Evolutionary conservation across 2,329 filamentous ascomycete genomes (phyloP).

Genomic region (Penicillium sp.): DNA sequence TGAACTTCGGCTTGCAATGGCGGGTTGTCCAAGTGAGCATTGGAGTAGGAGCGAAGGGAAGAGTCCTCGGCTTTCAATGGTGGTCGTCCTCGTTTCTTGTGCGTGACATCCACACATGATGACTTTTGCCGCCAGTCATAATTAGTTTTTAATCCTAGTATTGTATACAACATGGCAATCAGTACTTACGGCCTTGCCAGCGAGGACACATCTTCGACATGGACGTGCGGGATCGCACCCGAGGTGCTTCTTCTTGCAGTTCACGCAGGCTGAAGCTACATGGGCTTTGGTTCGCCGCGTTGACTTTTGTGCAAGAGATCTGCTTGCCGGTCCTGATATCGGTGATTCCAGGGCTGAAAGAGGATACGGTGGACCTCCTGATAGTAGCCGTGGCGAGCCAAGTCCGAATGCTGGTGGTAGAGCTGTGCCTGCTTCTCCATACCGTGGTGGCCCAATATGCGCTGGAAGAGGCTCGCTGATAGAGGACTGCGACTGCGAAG

Average conservation of each 20-base stretch:
- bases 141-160: not conserved
- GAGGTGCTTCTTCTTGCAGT: slow-evolving; percentile 52
- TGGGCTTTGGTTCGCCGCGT: slow-evolving; percentile 50
- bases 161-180: not conserved
- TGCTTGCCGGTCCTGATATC: slow-evolving; percentile 23
- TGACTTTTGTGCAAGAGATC: slow-evolving; percentile 38
- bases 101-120: slow-evolving; percentile 48
- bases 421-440: slow-evolving; percentile 20
- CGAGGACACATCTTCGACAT: slow-evolving; percentile 48
- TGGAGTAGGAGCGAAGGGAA: slow-evolving; percentile 33
- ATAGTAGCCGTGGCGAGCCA: slow-evolving; percentile 17
- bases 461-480: slow-evolving; percentile 22
- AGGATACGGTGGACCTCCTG: slow-evolving; percentile 27
- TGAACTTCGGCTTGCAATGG: slow-evolving; percentile 30
- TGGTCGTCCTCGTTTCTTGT: slow-evolving; percentile 50
- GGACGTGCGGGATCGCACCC: slow-evolving; percentile 49
- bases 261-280: slow-evolving; percentile 51
- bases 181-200: slow-evolving; percentile 48
- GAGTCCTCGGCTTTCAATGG: slow-evolving; percentile 47
- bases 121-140: slow-evolving; percentile 27
- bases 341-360: slow-evolving; percentile 26
- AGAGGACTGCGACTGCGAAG: slow-evolving; percentile 10
- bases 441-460: slow-evolving; percentile 20
- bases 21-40: slow-evolving; percentile 30
- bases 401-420: slow-evolving; percentile 7